Conservation (phyloP, 306 rosid species). For the Rosa multiflora region DNA sequence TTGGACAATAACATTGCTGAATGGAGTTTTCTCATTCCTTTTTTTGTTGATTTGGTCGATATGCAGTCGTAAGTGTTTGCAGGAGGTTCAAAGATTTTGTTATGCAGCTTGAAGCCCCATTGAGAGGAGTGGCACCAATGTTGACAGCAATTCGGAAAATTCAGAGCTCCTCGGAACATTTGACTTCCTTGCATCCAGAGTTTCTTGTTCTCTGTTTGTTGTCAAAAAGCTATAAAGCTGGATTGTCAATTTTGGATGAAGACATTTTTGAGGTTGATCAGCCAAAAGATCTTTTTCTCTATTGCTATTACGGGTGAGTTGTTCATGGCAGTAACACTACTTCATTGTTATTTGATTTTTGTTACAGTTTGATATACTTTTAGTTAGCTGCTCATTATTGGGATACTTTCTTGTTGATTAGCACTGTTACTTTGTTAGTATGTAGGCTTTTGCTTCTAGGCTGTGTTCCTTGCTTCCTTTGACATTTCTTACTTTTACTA, state of each 20-base stretch:
- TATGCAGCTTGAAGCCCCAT: constrained; percentile 68
- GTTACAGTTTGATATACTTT: background rate
- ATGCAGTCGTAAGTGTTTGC: constrained; percentile 75
- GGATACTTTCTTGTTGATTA: background rate
- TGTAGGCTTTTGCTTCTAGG: background rate
- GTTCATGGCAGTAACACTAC: constrained; percentile 7
- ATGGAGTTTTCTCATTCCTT: background rate
- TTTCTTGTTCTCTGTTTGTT: constrained; percentile 84
- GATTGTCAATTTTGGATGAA: constrained; percentile 68
- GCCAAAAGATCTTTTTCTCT: constrained; percentile 86
- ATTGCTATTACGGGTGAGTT: constrained; percentile 89
- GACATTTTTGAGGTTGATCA: constrained; percentile 81
- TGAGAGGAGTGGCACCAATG: constrained; percentile 85
- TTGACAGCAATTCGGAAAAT: constrained; percentile 68
- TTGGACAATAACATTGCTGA: background rate
- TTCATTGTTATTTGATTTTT: constrained; percentile 2
- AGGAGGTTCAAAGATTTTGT: constrained; percentile 76
- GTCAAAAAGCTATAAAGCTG: constrained; percentile 83
- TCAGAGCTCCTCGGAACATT: constrained; percentile 63
- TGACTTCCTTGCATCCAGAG: constrained; percentile 81
- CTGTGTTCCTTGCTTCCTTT: background rate
- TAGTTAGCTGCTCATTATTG: background rate
- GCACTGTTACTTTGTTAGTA: background rate
- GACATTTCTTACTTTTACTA: background rate
- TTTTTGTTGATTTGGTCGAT: constrained; percentile 18